phyloP scores from a whole-genome alignment of 2,329 filamentous ascomycete genomes.

The Alternaria conjuncta region DNA sequence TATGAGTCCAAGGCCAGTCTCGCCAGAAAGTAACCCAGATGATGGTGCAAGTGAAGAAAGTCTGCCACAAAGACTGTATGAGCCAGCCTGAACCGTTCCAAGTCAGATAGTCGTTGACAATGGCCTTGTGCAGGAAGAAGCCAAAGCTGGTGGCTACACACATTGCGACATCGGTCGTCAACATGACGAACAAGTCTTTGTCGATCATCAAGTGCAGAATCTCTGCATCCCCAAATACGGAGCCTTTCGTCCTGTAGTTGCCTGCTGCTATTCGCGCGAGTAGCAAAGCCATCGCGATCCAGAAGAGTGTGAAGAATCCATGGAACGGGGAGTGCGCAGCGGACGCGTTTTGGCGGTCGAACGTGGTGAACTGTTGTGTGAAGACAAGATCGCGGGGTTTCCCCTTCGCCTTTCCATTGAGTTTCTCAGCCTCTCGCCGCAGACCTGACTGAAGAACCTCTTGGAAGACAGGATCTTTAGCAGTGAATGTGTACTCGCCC shows the following conservation, averaged over 20 bases:
- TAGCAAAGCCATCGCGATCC: slow-evolving; percentile 72
- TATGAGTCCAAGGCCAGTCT: slow-evolving; percentile 84
- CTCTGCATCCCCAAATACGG: slow-evolving; percentile 72
- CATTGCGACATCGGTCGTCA: slow-evolving; percentile 72
- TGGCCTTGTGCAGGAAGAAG: slow-evolving; percentile 68
- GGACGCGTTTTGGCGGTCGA: slow-evolving; percentile 73
- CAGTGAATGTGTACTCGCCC: slow-evolving; percentile 57
- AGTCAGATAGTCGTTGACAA: slow-evolving; percentile 65
- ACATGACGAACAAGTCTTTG: slow-evolving; percentile 58
- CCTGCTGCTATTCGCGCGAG: slow-evolving; percentile 70
- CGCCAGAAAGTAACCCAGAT: slow-evolving; percentile 71
- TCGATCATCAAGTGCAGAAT: slow-evolving; percentile 73
- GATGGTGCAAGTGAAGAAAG: slow-evolving; percentile 65
- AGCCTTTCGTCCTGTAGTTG: slow-evolving; percentile 74
- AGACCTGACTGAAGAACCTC: slow-evolving; percentile 54
- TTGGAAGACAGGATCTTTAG: slow-evolving; percentile 58
- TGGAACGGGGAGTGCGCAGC: slow-evolving; percentile 73
- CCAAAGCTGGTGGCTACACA: slow-evolving; percentile 70
- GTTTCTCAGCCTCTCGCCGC: slow-evolving; percentile 49
- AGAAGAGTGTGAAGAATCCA: slow-evolving; percentile 81
- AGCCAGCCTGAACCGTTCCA: slow-evolving; percentile 77
- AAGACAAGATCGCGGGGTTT: slow-evolving; percentile 68
- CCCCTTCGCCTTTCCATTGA: slow-evolving; percentile 45
- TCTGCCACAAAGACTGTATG: slow-evolving; percentile 77
- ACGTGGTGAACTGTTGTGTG: slow-evolving; percentile 74